These are phyloP conservation scores for Glomus cerebriforme DNA, from an alignment of 192 early-diverging fungal genomes.

Conservation along the genomic window DNA sequence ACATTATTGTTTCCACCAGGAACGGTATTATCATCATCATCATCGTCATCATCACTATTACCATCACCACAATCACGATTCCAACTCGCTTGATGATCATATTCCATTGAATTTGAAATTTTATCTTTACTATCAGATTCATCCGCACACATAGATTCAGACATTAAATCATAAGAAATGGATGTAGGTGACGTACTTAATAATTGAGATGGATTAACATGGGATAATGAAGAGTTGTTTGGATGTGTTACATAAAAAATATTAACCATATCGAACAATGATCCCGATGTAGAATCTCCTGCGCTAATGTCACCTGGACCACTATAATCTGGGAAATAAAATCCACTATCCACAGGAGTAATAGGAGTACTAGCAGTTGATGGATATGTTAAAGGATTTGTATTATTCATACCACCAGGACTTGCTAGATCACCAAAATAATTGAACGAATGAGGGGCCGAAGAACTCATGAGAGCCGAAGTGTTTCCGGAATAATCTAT, in stretches of 20 bases:
- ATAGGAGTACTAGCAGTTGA: neutral
- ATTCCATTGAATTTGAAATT: neutral
- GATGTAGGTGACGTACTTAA: neutral
- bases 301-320: neutral
- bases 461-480: neutral
- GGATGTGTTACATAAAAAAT: neutral
- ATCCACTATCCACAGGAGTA: neutral
- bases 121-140: neutral
- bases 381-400: neutral
- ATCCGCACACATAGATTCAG: neutral
- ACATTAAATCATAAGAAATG: neutral
- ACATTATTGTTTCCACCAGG: neutral
- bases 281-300: neutral
- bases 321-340: neutral
- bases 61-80: too few relatives aligned
- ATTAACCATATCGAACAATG: neutral
- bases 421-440: neutral
- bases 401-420: neutral
- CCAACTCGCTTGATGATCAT: too few relatives aligned
- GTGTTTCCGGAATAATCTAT: neutral
- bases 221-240: neutral
- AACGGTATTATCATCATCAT: neutral
- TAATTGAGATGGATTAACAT: slow-evolving; percentile 6
- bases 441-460: neutral
- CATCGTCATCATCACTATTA: neutral